Conservation (phyloP, 169 alveolate genomes). For the Neospora caninum region DNA sequence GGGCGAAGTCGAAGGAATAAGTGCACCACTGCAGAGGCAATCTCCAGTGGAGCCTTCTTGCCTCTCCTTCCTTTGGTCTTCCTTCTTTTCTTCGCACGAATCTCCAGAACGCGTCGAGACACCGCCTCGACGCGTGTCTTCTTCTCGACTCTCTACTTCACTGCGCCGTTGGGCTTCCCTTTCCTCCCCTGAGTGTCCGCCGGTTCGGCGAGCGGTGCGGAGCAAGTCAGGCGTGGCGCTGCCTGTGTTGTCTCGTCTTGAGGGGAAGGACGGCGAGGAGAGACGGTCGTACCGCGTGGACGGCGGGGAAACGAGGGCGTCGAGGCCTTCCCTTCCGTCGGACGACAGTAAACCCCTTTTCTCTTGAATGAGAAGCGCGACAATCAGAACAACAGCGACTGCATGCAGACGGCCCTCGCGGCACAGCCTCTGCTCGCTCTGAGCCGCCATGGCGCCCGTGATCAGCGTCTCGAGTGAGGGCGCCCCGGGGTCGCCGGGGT, state of each 20-base stretch:
- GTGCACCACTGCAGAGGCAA: background rate
- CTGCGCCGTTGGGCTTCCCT: background rate
- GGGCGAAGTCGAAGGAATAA: background rate
- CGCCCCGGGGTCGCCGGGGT: background rate
- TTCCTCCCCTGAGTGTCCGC: background rate
- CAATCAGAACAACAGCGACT: background rate
- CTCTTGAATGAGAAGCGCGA: constrained; percentile 13
- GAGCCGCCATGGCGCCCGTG: background rate
- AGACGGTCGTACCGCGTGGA: background rate
- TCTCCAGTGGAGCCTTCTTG: background rate
- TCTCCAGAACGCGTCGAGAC: background rate
- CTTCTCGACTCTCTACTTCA: background rate
- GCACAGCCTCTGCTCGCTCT: constrained; percentile 18
- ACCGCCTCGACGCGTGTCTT: background rate
- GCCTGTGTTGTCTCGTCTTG: background rate
- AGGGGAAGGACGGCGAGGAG: background rate
- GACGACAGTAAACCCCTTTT: background rate
- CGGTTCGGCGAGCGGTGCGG: background rate
- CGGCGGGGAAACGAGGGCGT: background rate
- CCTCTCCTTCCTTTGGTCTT: background rate
- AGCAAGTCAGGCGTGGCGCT: too few species aligned
- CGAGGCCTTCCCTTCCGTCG: background rate
- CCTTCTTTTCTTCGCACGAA: background rate
- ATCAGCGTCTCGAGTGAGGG: background rate
- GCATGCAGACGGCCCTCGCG: constrained; percentile 12